These are phyloP conservation scores for Pleodorina starrii DNA, from an alignment of 139 green algal genomes.

Conservation along the genomic window DNA sequence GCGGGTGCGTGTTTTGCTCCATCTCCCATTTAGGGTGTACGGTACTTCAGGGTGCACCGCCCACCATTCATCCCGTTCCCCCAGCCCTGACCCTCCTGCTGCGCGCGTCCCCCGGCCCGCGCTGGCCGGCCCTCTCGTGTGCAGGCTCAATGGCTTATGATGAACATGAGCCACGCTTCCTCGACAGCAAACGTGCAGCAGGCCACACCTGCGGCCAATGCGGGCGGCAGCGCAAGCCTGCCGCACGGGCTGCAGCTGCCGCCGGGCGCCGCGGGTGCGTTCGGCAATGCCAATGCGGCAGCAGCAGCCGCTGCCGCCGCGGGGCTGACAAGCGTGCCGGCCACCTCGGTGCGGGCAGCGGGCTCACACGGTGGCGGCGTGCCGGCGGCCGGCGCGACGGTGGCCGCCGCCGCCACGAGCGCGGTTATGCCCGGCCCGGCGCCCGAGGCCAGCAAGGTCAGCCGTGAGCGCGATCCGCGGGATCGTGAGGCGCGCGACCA, in stretches of 20 bases:
- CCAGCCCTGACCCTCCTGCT: too few species aligned
- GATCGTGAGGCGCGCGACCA: neutral
- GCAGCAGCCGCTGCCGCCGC: neutral
- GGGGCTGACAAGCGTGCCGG: neutral
- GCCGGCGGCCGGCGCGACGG: too few species aligned
- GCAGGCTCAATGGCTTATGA: slow-evolving; percentile 41
- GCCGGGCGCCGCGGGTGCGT: neutral
- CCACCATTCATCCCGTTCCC: too few species aligned
- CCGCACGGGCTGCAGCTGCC: slow-evolving; percentile 7
- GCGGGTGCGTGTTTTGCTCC: too few species aligned
- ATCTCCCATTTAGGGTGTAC: too few species aligned
- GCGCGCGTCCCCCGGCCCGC: too few species aligned
- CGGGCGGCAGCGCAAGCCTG: neutral
- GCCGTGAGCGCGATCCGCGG: neutral
- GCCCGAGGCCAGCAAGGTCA: slow-evolving; percentile 27
- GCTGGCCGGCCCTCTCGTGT: too few species aligned
- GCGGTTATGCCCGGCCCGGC: neutral
- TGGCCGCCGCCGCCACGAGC: too few species aligned
- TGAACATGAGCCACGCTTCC: neutral
- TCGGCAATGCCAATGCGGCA: slow-evolving; percentile 9
- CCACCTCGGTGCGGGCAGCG: neutral
- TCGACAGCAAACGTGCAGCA: neutral
- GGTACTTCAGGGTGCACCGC: too few species aligned
- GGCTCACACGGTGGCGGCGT: neutral
- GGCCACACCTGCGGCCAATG: neutral